These are phyloP conservation scores for Trichocladium antarcticum DNA, from an alignment of 495 filamentous ascomycete species.

Conservation along the genomic window DNA sequence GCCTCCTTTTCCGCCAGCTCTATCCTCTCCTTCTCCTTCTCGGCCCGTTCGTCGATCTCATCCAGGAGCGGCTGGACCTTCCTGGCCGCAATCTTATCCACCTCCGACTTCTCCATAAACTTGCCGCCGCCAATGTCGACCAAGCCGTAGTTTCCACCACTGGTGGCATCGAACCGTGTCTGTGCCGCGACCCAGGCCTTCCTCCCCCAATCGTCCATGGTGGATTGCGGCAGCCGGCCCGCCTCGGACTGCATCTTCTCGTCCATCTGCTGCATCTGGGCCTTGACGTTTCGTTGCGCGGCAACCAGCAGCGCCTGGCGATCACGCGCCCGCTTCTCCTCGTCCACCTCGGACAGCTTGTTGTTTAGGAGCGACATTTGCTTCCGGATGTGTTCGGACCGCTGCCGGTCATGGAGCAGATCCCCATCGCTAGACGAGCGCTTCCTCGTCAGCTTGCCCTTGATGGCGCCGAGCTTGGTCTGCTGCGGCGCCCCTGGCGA, in stretches of 20 bases:
- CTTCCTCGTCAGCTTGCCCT: conserved; percentile 46
- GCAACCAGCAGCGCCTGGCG: conserved; percentile 62
- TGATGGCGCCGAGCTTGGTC: conserved; percentile 44
- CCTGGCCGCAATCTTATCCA: conserved; percentile 68
- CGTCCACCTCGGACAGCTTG: conserved; percentile 57
- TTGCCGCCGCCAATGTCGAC: conserved; percentile 73
- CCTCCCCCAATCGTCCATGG: conserved; percentile 66
- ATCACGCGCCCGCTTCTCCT: conserved; percentile 61
- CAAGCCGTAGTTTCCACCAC: conserved; percentile 40
- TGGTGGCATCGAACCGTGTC: conserved; percentile 46
- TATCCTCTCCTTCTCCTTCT: conserved; percentile 51
- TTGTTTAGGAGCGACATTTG: conserved; percentile 70
- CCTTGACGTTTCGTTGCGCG: conserved; percentile 75
- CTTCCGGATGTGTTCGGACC: conserved; percentile 59
- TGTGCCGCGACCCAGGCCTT: conserved; percentile 58
- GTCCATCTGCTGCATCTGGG: conserved; percentile 66
- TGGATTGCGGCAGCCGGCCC: conserved; percentile 59
- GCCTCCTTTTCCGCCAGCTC: conserved; percentile 41
- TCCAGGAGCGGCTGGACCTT: conserved; percentile 86
- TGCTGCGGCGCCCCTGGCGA: conserved; percentile 25
- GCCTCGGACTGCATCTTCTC: conserved; percentile 64
- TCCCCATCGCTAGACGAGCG: conserved; percentile 62
- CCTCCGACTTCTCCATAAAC: conserved; percentile 64
- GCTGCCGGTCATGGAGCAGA: conserved; percentile 49
- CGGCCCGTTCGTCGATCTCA: conserved; percentile 69